A percentile compares a stretch with the other conserved stretches of the same genome.
Conservation (phyloP, 73 alveolate genomes). For the Tetrahymena thermophila region DNA sequence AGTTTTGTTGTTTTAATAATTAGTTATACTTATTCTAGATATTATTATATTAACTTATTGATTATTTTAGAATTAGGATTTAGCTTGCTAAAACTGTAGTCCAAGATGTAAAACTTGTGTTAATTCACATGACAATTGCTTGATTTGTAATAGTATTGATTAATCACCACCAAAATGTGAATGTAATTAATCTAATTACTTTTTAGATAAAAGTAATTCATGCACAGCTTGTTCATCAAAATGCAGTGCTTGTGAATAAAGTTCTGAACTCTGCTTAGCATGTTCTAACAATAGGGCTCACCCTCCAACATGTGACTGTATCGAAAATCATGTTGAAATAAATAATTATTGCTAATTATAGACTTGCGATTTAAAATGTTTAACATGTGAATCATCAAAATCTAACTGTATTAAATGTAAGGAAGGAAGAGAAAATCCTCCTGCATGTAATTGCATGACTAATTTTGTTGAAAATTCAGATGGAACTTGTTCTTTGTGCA, state of each 20-base stretch:
- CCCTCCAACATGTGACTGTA: neutral
- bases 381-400: neutral
- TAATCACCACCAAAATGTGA: neutral
- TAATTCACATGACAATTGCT: neutral
- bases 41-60: too few species aligned
- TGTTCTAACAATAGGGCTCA: neutral
- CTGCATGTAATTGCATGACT: neutral
- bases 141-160: neutral
- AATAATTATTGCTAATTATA: neutral
- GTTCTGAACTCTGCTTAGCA: neutral
- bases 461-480: neutral
- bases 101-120: neutral
- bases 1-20: too few species aligned
- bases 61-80: neutral
- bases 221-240: neutral
- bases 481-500: neutral
- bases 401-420: neutral
- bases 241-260: neutral
- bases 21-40: too few species aligned
- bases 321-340: neutral
- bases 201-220: neutral
- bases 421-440: neutral
- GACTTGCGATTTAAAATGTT: neutral
- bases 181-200: neutral
- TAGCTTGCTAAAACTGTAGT: neutral